Evolutionary conservation across 192 early-diverging fungal genomes (phyloP), one percentile per base, ranked within the genome.

Genomic region (Rhizoclosmatium globosum): DNA sequence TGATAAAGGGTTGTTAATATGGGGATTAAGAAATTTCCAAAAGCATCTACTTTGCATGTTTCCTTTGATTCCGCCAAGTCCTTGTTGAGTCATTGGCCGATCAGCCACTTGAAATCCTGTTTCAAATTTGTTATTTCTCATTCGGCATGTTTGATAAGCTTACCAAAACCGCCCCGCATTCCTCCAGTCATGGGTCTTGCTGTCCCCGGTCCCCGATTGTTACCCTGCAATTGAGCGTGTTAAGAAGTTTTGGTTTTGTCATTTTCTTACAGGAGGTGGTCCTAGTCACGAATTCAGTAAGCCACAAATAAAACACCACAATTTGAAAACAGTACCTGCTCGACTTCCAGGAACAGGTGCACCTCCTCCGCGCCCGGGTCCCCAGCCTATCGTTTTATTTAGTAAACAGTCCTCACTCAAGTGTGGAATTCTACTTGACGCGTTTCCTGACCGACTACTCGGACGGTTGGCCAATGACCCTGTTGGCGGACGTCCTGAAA

Each of bases 1-100:
- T 53, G 2, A 4, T 57, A 1, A 11, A n/a, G 39, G 0, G 21
- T 64, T 64, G 21, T 64, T 64, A 19, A 38, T 7, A 21, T 64
- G 6, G 23, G 7, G 61, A 9, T 17, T 17, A 15, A 21, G 2
- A 38, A 44, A 57, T 53, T 17, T 7, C 1, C 17, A 53, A 53
- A 53, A 17, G n/a, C 13, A 47, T 68, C 13, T 53, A 75, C 79
- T 64, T 59, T 45, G 72, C 47, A 60, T 39, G 9, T 45, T 69
- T 21, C 47, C 64, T 69, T 75, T 71, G 41, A 91, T 88, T 42
- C 90, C 90, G 11, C 88, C 88, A 19, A 91, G 60, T 45, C 90
- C 90, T 74, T 91, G 90, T 65, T 91, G 90, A 1, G 90, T 91
- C 77, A 87, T 86, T 3, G 90, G 90, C 42, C 90, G 80, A 47